These are phyloP conservation scores for Lyophyllum shimeji DNA, from an alignment of 768 basidiomycete species.

Conservation along the genomic window DNA sequence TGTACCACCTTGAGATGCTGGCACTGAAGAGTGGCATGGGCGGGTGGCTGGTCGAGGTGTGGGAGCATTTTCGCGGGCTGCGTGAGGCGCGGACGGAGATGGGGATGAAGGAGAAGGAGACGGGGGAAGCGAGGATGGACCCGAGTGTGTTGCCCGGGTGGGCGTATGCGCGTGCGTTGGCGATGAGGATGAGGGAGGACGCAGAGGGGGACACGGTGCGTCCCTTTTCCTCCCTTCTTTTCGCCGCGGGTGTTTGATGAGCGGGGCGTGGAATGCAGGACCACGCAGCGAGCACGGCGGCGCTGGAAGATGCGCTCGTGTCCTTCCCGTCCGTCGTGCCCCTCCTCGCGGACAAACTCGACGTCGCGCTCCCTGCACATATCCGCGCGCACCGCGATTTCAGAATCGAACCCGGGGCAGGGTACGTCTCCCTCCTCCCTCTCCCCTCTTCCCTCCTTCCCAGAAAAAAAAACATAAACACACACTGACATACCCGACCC, in stretches of 20 bases:
- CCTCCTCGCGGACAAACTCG: slow-evolving; percentile 83
- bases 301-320: slow-evolving; percentile 70
- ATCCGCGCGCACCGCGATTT: slow-evolving; percentile 65
- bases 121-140: slow-evolving; percentile 35
- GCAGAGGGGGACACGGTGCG: slow-evolving; percentile 39
- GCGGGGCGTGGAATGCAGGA: slow-evolving; percentile 40
- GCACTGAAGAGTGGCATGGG: slow-evolving; percentile 79
- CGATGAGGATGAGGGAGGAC: slow-evolving; percentile 54
- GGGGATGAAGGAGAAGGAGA: neutral
- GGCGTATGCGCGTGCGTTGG: slow-evolving; percentile 70
- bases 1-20: slow-evolving; percentile 83
- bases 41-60: slow-evolving; percentile 78
- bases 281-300: slow-evolving; percentile 59
- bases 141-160: slow-evolving; percentile 75
- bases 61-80: slow-evolving; percentile 40
- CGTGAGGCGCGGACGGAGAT: slow-evolving; percentile 12
- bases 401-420: slow-evolving; percentile 65
- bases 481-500: too few species aligned
- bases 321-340: slow-evolving; percentile 82
- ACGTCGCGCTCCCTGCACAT: slow-evolving; percentile 57
- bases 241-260: too few species aligned
- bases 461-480: too few species aligned
- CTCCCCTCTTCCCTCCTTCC: neutral
- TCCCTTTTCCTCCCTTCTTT: neutral
- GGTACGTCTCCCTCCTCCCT: slow-evolving; percentile 39